A percentile compares a stretch with the other conserved stretches of the same genome.
These are phyloP conservation scores for Solanum megistacrolobum DNA, from an alignment of 257 asterid genomes.

Conservation along the genomic window DNA sequence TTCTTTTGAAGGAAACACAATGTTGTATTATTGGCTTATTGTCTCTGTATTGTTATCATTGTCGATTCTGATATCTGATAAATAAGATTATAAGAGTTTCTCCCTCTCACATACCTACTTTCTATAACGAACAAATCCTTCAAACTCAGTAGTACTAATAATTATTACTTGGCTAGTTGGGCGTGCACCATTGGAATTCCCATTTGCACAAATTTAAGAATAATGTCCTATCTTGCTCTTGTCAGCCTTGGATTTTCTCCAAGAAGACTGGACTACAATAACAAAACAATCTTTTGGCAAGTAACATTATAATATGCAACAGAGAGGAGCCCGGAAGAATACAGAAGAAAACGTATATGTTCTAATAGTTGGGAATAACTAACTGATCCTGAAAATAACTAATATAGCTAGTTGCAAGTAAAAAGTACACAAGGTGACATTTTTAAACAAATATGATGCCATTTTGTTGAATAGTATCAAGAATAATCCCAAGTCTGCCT, in stretches of 20 bases:
- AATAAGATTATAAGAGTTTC: not conserved
- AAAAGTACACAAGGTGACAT: not conserved
- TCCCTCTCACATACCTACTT: not conserved
- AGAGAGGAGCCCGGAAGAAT: not conserved
- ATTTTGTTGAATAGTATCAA: slow-evolving; percentile 75
- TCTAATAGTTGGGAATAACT: not conserved
- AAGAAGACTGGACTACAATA: not conserved
- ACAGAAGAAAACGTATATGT: not conserved
- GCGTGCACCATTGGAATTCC: not conserved
- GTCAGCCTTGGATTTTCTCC: not conserved
- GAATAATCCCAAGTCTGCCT: slow-evolving; percentile 71
- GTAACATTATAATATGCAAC: not conserved
- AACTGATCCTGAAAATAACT: not conserved
- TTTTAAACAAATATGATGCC: slow-evolving; percentile 58
- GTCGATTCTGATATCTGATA: slow-evolving; percentile 4
- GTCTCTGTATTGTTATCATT: slow-evolving; percentile 8
- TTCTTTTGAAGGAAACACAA: not conserved
- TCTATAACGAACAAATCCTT: not conserved
- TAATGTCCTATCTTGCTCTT: not conserved
- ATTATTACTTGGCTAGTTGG: not conserved
- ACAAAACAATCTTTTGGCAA: not conserved
- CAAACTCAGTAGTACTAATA: not conserved
- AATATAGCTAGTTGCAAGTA: not conserved
- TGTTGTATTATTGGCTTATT: not conserved
- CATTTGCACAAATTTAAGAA: not conserved